A percentile compares a stretch with the other conserved stretches of the same genome.
These are phyloP conservation scores for Calonectria naviculata DNA, from an alignment of 2,329 filamentous ascomycete species.

Conservation along the genomic window DNA sequence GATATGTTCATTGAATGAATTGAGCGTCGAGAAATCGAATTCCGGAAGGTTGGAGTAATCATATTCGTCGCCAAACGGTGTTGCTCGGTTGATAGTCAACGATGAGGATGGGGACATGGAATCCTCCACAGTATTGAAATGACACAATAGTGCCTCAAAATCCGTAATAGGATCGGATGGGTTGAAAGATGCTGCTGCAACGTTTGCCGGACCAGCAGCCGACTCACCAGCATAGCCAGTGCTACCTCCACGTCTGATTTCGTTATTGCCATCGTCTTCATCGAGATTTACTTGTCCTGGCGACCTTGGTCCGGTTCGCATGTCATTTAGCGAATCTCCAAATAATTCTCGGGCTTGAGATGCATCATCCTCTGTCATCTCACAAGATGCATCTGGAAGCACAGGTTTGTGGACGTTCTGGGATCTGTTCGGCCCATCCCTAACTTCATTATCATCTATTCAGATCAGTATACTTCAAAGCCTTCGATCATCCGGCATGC, in stretches of 20 bases:
- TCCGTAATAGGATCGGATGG: conserved; percentile 1
- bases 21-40: neutral
- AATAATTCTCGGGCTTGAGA: neutral
- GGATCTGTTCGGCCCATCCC: neutral
- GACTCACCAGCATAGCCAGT: neutral
- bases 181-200: neutral
- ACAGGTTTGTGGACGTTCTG: neutral
- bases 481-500: neutral
- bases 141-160: conserved; percentile 10
- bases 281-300: neutral
- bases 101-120: neutral
- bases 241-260: neutral
- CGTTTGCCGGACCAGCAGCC: no score
- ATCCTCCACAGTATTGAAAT: neutral
- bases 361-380: neutral
- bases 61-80: neutral
- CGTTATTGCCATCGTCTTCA: neutral
- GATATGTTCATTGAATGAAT: neutral
- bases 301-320: no score
- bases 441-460: neutral
- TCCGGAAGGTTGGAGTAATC: neutral
- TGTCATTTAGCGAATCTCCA: no score
- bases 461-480: neutral
- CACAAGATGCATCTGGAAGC: neutral
- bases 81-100: neutral